Evolutionary conservation across 768 basidiomycete genomes (phyloP).

Genomic region (Suillus luteus): DNA sequence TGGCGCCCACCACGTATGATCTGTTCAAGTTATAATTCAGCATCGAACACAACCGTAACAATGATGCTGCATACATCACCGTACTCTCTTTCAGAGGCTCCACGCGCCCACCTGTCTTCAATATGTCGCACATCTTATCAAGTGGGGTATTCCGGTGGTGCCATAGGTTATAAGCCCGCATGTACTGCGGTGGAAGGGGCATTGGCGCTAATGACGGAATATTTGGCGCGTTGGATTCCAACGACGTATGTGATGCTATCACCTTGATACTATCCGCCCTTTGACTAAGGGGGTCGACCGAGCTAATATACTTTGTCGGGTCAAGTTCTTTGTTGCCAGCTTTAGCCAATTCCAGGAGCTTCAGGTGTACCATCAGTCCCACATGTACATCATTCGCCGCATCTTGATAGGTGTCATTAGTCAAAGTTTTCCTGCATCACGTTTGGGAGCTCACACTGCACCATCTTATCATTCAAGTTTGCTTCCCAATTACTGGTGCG

Average conservation of each 20-base stretch:
- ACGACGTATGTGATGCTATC: not conserved
- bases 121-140: slow-evolving; percentile 39
- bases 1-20: slow-evolving; percentile 44
- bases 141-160: slow-evolving; percentile 37
- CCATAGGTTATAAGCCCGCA: slow-evolving; percentile 51
- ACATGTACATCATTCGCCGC: slow-evolving; percentile 56
- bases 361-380: slow-evolving; percentile 45
- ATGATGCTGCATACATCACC: slow-evolving; percentile 42
- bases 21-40: slow-evolving; percentile 24
- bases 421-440: not conserved
- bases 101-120: slow-evolving; percentile 32
- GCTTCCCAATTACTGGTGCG: slow-evolving; percentile 50
- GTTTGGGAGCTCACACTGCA: slow-evolving; percentile 34
- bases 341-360: slow-evolving; percentile 36
- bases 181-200: slow-evolving; percentile 38
- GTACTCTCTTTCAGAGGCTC: slow-evolving; percentile 48
- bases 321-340: slow-evolving; percentile 22
- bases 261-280: slow-evolving; percentile 3
- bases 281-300: slow-evolving; percentile 24
- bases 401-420: slow-evolving; percentile 31
- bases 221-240: not conserved
- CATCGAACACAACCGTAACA: not conserved
- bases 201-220: slow-evolving; percentile 15
- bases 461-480: slow-evolving; percentile 38
- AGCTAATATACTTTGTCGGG: slow-evolving; percentile 26